Conservation (phyloP, 306 rosid species). For the Pyrus betulifolia region DNA sequence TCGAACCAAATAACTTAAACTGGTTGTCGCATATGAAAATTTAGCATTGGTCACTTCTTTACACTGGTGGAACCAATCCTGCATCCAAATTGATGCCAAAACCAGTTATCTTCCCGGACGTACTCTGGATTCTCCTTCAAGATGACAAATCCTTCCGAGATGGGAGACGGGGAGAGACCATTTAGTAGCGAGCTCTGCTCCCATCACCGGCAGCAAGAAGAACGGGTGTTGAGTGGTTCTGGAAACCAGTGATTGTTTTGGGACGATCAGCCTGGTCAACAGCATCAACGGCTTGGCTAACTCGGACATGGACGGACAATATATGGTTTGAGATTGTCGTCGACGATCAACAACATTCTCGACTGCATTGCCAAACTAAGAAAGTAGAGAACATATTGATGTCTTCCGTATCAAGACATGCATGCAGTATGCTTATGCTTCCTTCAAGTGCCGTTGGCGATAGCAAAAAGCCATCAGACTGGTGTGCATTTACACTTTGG, state of each 20-base stretch:
- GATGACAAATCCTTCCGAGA: slow-evolving; percentile 89
- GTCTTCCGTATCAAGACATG: slow-evolving; percentile 94
- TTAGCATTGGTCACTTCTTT: not conserved
- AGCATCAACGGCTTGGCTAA: slow-evolving; percentile 94
- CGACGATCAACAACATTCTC: slow-evolving; percentile 92
- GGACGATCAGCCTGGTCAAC: slow-evolving; percentile 99
- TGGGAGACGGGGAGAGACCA: slow-evolving; percentile 69
- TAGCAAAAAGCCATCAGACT: too few relatives aligned
- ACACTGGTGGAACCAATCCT: not conserved
- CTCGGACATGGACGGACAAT: slow-evolving; percentile 77
- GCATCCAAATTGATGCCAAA: not conserved
- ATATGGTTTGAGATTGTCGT: slow-evolving; percentile 62
- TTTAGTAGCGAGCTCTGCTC: not conserved
- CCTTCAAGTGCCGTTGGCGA: slow-evolving; percentile 79
- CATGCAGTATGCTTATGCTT: slow-evolving; percentile 64
- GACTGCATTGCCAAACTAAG: slow-evolving; percentile 99
- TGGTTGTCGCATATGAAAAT: too few relatives aligned
- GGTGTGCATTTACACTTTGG: slow-evolving; percentile 37
- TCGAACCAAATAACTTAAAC: too few relatives aligned
- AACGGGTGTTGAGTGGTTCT: slow-evolving; percentile 93
- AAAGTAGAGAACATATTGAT: slow-evolving; percentile 80
- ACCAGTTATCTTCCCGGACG: slow-evolving; percentile 37
- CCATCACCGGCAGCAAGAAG: slow-evolving; percentile 90
- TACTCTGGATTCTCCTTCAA: slow-evolving; percentile 84
- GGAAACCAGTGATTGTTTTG: slow-evolving; percentile 89